These are phyloP conservation scores for Papiliotrema fonsecae DNA, from an alignment of 1,284 basidiomycete genomes.

Conservation along the genomic window DNA sequence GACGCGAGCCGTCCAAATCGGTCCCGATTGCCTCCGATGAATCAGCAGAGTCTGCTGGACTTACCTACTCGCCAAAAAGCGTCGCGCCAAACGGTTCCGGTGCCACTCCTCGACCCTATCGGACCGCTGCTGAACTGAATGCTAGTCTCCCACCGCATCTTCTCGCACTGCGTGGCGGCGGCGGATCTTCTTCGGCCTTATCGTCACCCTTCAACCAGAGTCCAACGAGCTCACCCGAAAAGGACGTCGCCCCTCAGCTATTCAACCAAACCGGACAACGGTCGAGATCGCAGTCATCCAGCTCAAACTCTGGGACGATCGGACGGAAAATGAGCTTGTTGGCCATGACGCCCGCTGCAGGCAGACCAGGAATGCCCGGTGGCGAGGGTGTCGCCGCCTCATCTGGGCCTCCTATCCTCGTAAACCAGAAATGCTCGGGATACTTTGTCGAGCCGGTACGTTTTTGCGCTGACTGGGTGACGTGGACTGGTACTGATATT, in stretches of 20 bases:
- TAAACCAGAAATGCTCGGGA: conserved; percentile 77
- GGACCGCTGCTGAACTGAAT: conserved; percentile 34
- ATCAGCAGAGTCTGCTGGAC: neutral
- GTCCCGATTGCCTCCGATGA: neutral
- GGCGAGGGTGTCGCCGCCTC: conserved; percentile 7
- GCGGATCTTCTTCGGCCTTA: conserved; percentile 5
- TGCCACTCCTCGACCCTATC: conserved; percentile 5
- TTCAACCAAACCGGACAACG: neutral
- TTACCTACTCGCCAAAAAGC: neutral
- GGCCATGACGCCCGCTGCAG: conserved; percentile 31
- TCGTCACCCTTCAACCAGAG: conserved; percentile 19
- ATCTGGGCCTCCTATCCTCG: conserved; percentile 62
- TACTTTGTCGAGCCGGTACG: conserved; percentile 93
- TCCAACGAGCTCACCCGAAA: conserved; percentile 27
- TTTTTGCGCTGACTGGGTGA: conserved; percentile 10
- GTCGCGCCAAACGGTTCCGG: neutral
- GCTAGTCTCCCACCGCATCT: conserved; percentile 42
- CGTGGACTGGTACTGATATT: conserved; percentile 1
- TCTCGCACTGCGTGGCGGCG: conserved; percentile 30
- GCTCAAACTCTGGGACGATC: conserved; percentile 1
- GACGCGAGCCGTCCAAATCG: neutral
- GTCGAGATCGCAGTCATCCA: neutral
- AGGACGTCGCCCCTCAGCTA: conserved; percentile 5
- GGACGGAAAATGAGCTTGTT: conserved; percentile 27
- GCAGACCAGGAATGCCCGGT: conserved; percentile 3